Base-by-base conservation (phyloP, 2,329 filamentous ascomycete genomes). In the Chaetomium olivaceum region DNA sequence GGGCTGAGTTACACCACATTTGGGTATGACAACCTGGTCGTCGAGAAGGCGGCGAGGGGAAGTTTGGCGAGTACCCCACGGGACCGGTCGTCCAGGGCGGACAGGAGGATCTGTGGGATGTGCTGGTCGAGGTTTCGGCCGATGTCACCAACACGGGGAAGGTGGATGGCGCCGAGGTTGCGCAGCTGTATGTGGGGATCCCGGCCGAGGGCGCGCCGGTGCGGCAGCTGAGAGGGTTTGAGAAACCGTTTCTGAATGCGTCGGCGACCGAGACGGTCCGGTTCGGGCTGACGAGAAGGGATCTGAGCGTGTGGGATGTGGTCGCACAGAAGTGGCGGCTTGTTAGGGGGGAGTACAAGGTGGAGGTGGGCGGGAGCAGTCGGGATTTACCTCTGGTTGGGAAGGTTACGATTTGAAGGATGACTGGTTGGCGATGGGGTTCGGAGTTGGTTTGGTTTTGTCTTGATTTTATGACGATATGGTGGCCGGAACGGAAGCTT, bases 301-400 rank as follows among this genome's bases (percentile, higher is more conserved):
- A 91, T 71, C 72, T 91, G 58, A 90, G 87, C 74, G 80, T 86
- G 29, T 91, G 89, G 89, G 86, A 90, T 72, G 80, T 83, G 4
- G 77, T 74, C 1, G 80, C 79, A 36, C 87, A 90, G 77, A 83
- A 84, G 71, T 91, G 89, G 89, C 78, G 79, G 54, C 71, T 88
- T 61, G 79, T 77, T 58, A 76, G 73, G 25, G 83, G 83, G 0
- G 72, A 74, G 14, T 85, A 83, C 66, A 69, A 66, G 3, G 64
- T 85, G 4, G 80, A 73, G 63, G 79, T 85, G 3, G 84, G 83
- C 0, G 77, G 77, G 2, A 85, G 81, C 67, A 84, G 82, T 68
- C 75, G 80, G 31, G 73, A 80, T 39, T 67, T 85, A 67, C 78
- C 78, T 25, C 72, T 84, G 56, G 71, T 75, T 48, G 79, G 78